Conservation (phyloP, 2,329 filamentous ascomycete species). For the Sarocladiaceae sp. region DNA sequence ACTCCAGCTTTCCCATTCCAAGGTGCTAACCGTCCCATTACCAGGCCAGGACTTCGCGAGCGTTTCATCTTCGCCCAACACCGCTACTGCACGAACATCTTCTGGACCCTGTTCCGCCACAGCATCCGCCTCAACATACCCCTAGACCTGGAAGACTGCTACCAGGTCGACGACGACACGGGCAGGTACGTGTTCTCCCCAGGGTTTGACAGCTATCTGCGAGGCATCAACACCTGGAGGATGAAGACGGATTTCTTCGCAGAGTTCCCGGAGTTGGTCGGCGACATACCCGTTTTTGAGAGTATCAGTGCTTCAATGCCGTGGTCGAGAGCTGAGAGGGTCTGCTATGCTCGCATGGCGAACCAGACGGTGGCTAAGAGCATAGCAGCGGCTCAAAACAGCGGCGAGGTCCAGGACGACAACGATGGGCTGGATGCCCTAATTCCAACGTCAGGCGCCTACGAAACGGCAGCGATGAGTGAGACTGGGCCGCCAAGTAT, state of each 20-base stretch:
- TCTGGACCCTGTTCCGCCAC: slow-evolving; percentile 21
- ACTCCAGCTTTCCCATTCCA: not conserved
- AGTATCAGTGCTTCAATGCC: not conserved
- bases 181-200: slow-evolving; percentile 20
- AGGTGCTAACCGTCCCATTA: not conserved
- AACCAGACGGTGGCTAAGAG: not conserved
- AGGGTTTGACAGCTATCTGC: slow-evolving; percentile 20
- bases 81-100: slow-evolving; percentile 24
- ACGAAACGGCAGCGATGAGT: too few relatives aligned
- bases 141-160: slow-evolving; percentile 21
- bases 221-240: slow-evolving; percentile 24
- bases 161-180: slow-evolving; percentile 19
- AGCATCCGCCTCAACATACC: slow-evolving; percentile 22
- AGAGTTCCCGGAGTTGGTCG: slow-evolving; percentile 21
- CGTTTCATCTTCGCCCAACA: slow-evolving; percentile 25
- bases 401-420: not conserved
- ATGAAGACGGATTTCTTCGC: slow-evolving; percentile 23
- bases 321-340: not conserved
- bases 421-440: not conserved
- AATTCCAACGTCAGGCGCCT: too few relatives aligned
- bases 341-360: not conserved
- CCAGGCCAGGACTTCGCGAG: slow-evolving; percentile 24
- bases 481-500: not conserved
- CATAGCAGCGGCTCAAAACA: not conserved
- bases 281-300: slow-evolving; percentile 23